Base-by-base conservation (phyloP, 805 yeast species). In the Nakazawaea molendinolei region DNA sequence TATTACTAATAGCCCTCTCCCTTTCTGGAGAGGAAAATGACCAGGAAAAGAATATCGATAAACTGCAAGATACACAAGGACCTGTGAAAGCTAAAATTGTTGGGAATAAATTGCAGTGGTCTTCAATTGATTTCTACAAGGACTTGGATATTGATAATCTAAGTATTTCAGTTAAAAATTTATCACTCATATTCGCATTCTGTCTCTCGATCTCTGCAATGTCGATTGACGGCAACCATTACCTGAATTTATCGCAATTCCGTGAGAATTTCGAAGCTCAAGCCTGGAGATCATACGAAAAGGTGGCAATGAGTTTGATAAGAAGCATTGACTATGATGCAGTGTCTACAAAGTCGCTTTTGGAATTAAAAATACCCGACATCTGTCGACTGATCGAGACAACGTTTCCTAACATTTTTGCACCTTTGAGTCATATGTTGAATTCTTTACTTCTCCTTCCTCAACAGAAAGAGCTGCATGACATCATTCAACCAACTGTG, bases 1-100 rank as follows among this genome's bases (percentile, higher is more conserved):
- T 79, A 23, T 28, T 79, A 3, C 78, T 71, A 44, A 50, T 74
- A 5, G 62, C 80, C 0, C 49, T 76, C 44, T 58, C 63, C 9
- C 48, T 46, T 16, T 19, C 32, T 13, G 18, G 20, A 14, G 20
- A 33, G 23, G 33, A 35, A 23, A 33, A 36, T 10, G 45, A 47
- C 18, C 36, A 44, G 19, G 34, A 30, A 22, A 22, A 23, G 3
- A 19, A 28, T 9, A 21, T n/a, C n/a, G n/a, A n/a, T n/a, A n/a
- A n/a, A n/a, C n/a, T n/a, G n/a, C n/a, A n/a, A n/a, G n/a, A n/a
- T n/a, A n/a, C n/a, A n/a, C 23, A 38, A n/a, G 44, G 40, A 3
- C 26, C 28, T 1, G 32, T 49, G n/a, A 55, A 53, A 30, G 47
- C 49, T 5, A 55, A 56, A 2, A 28, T 38, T 16, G 29, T 38